Base-by-base conservation (phyloP, 352 stramenopile species). In the Discostella stelligera region DNA sequence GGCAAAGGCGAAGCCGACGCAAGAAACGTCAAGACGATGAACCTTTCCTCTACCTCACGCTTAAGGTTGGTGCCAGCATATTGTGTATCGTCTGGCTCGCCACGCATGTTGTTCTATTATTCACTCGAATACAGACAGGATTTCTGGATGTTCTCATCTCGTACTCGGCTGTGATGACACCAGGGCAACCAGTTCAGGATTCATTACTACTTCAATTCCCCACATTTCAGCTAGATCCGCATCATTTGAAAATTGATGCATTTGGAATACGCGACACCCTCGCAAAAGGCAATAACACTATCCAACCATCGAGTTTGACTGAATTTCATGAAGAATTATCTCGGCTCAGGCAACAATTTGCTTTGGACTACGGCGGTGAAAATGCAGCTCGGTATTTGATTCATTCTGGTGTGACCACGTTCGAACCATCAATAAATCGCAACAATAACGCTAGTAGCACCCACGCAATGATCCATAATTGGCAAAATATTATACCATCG, bases 281-380 rank as follows among this genome's bases (percentile, higher is more conserved):
- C 16, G 23, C 9, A 59, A 8, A 25, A 27, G 10, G 9, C 25
- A 44, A 21, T 2, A 27, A 27, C 27, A 56, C 14, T 7, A 14
- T 8, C 37, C 37, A 44, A 44, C 7, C 37, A 44, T 44, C 37
- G 37, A 3, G 14, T 18, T 53, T 74, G 9, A 53, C 2, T 8
- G 11, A 74, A 56, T 74, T 74, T 58, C 39, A 66, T 27, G 32
- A 27, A 30, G 66, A 69, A 69, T 4, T 39, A 25, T 65, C 23
- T 25, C 18, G 52, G 20, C 27, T 82, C 4, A 48, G 21, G 59
- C 60, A 74, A 30, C n/a, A 82, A 68, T 85, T 85, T 71, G 27
- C 41, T 20, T 3, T 60, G 25, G 50, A 62, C 0, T 90, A 89
- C 72, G 84, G 84, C 37, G 83, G 69, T 27, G 82, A 90, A 76